Base-by-base conservation (phyloP, 495 filamentous ascomycete species). In the Penicillium malachiteum region DNA sequence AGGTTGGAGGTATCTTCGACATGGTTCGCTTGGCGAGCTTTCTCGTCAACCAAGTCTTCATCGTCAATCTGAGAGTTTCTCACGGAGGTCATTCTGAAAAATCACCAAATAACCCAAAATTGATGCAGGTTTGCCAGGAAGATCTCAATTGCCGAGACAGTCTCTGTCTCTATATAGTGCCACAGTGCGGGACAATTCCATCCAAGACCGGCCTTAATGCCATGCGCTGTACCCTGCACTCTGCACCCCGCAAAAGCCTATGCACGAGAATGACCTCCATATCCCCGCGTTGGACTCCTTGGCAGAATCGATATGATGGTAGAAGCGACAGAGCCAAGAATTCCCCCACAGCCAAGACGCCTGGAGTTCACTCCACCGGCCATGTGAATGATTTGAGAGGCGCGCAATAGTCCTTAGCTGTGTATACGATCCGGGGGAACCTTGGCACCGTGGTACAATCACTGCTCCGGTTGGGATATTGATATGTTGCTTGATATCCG, bases 1-100 rank as follows among this genome's bases (percentile, higher is more conserved):
- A 59, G 14, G 16, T 55, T 59, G 34, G 17, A 16, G 13, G 16
- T 46, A 26, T 59, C 42, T 33, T 59, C 57, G 1, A 59, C 57
- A 31, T 59, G 40, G 21, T 1, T 43, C 40, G 17, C n/a, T 21
- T 18, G n/a, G 0, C 17, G 16, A 9, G n/a, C n/a, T 16, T 43
- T 43, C 40, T 43, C 40, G 17, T 43, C 40, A 18, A 8, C 16
- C 1, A 43, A 18, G 14, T 43, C 40, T 8, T 18, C 40, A 43
- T 43, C 17, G 3, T 43, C 40, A 5, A 16, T 17, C 10, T 16
- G 40, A 13, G 12, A n/a, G 6, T 5, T 5, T 6, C 13, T 12
- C 13, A 39, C 13, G 13, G 37, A 39, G 6, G 12, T 2, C 37
- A 39, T 39, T 39, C 9, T 16, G 21, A 26, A 26, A 26, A 26